These are phyloP conservation scores for Tephrocybe sp. DNA, from an alignment of 768 basidiomycete genomes.

Conservation along the genomic window DNA sequence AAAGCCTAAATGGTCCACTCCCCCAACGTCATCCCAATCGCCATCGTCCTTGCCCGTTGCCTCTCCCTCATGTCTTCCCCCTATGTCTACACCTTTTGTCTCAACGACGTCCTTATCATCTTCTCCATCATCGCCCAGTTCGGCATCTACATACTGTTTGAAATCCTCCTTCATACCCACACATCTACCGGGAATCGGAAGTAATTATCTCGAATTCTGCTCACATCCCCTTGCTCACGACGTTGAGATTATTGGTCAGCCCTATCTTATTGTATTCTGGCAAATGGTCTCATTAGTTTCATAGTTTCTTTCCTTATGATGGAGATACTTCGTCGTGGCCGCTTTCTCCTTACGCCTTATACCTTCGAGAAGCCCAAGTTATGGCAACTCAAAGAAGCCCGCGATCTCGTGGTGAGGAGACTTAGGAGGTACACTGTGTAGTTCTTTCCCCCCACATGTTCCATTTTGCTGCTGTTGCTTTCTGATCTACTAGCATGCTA, in stretches of 20 bases:
- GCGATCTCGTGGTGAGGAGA: conserved; percentile 32
- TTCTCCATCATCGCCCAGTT: conserved; percentile 1
- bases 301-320: conserved; percentile 62
- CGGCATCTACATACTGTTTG: conserved; percentile 15
- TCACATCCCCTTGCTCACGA: conserved; percentile 45
- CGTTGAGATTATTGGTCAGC: conserved; percentile 52
- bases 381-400: conserved; percentile 44
- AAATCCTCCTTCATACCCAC: conserved; percentile 43
- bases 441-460: background rate
- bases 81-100: conserved; percentile 12
- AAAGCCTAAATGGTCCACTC: conserved; percentile 6
- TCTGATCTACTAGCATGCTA: background rate
- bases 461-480: background rate
- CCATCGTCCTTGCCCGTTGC: conserved; percentile 11
- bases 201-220: conserved; percentile 56
- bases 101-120: conserved; percentile 17
- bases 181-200: conserved; percentile 50
- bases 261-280: background rate
- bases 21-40: conserved; percentile 13
- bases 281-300: background rate
- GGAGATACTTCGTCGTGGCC: conserved; percentile 59
- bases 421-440: conserved; percentile 37
- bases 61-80: conserved; percentile 10
- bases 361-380: conserved; percentile 44
- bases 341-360: conserved; percentile 50